phyloP scores from a whole-genome alignment of 1,284 basidiomycete species.

The Mycena sp. region DNA sequence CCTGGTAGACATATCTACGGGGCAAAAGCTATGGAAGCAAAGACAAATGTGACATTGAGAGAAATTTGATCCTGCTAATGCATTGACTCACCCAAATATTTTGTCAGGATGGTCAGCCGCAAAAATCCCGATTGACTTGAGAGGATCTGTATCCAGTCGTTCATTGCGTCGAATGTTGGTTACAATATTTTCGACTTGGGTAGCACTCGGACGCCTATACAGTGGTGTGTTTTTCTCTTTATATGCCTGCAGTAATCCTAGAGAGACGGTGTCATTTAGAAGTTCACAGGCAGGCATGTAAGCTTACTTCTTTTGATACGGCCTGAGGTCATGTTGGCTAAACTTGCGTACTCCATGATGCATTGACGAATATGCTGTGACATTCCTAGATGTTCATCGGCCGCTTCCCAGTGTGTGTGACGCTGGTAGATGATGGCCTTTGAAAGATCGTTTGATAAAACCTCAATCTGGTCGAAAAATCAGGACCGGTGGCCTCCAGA shows the following conservation, averaged over 20 bases:
- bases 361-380: conserved; percentile 11
- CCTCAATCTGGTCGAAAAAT: neutral
- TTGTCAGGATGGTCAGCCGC: conserved; percentile 10
- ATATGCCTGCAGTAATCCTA: conserved; percentile 1
- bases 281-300: neutral
- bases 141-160: conserved; percentile 10
- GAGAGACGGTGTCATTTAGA: neutral
- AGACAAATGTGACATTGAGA: neutral
- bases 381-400: neutral
- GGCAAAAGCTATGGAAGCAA: neutral
- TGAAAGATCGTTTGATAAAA: conserved; percentile 11
- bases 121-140: conserved; percentile 13
- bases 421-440: conserved; percentile 9
- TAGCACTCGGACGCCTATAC: neutral
- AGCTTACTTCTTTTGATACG: conserved; percentile 16
- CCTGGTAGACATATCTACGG: conserved; percentile 7
- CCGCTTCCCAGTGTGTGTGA: neutral
- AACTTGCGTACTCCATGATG: conserved; percentile 20
- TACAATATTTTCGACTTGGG: conserved; percentile 16
- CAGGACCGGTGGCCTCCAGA: neutral
- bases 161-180: conserved; percentile 10
- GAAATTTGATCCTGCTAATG: neutral
- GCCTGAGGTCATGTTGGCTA: conserved; percentile 15
- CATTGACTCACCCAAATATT: conserved; percentile 6
- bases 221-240: neutral